A percentile compares a stretch with the other conserved stretches of the same genome.
phyloP scores from a whole-genome alignment of 1,284 basidiomycete genomes.

The Austroboletus rostrupii region DNA sequence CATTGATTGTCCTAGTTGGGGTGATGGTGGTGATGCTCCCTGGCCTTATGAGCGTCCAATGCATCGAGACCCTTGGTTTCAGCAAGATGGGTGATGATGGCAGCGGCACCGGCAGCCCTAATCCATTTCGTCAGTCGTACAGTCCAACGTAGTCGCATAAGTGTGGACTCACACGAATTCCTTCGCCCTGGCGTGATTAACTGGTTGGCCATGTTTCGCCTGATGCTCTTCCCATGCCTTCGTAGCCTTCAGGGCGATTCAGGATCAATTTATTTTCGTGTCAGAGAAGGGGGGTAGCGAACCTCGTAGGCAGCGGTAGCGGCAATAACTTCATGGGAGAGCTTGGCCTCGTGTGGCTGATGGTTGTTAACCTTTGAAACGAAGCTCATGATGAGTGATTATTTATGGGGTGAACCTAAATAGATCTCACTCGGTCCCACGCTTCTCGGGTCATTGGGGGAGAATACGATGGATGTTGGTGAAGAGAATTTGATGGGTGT shows the following conservation, averaged over 20 bases:
- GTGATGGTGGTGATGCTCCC: slow-evolving; percentile 26
- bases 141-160: too few relatives aligned
- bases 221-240: slow-evolving; percentile 26
- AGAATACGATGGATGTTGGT: neutral
- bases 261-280: neutral
- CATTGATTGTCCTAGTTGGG: neutral
- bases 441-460: slow-evolving; percentile 17
- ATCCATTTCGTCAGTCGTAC: neutral
- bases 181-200: slow-evolving; percentile 19
- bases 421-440: slow-evolving; percentile 12
- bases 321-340: slow-evolving; percentile 28
- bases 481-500: neutral
- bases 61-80: slow-evolving; percentile 53
- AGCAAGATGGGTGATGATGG: slow-evolving; percentile 41
- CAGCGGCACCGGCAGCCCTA: slow-evolving; percentile 35
- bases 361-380: slow-evolving; percentile 30
- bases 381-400: neutral
- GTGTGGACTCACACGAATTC: slow-evolving; percentile 20
- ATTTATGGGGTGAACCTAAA: neutral
- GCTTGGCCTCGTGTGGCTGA: slow-evolving; percentile 31
- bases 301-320: slow-evolving; percentile 29
- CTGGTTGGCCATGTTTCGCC: slow-evolving; percentile 13
- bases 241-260: slow-evolving; percentile 19
- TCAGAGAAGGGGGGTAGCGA: neutral
- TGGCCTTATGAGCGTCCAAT: slow-evolving; percentile 33